phyloP scores from a whole-genome alignment of 805 yeast species.

The Saturnispora besseyi region DNA sequence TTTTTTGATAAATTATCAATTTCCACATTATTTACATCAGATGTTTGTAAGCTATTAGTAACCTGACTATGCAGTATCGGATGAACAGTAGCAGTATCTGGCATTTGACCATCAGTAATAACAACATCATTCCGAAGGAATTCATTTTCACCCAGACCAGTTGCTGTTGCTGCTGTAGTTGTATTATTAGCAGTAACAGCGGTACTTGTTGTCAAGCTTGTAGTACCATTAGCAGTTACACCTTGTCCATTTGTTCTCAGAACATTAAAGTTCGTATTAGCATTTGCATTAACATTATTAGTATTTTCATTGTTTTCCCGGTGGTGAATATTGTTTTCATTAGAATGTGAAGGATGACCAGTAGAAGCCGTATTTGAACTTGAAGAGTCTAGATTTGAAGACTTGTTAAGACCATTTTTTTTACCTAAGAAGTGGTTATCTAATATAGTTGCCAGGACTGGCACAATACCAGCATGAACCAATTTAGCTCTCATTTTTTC shows the following conservation, averaged over 20 bases:
- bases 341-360: not conserved
- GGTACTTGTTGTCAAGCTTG: no score
- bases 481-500: constrained; percentile 77
- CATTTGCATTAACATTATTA: not conserved
- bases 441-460: constrained; percentile 81
- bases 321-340: not conserved
- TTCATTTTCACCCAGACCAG: not conserved
- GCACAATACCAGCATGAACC: constrained; percentile 86
- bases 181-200: no score
- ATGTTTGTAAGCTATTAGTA: constrained; percentile 8
- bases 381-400: not conserved
- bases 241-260: not conserved
- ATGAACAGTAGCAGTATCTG: not conserved
- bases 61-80: constrained; percentile 1
- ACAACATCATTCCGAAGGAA: not conserved
- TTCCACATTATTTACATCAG: constrained; percentile 23
- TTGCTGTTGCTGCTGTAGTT: not conserved
- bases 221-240: no score
- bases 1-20: constrained; percentile 22
- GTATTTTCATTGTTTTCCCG: not conserved
- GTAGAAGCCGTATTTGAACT: not conserved
- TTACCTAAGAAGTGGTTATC: constrained; percentile 61
- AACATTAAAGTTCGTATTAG: not conserved
- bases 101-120: not conserved
- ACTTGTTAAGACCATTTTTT: constrained; percentile 13